Evolutionary conservation across 140 eudicot species (phyloP).

Genomic region (Oenanthe javanica): DNA sequence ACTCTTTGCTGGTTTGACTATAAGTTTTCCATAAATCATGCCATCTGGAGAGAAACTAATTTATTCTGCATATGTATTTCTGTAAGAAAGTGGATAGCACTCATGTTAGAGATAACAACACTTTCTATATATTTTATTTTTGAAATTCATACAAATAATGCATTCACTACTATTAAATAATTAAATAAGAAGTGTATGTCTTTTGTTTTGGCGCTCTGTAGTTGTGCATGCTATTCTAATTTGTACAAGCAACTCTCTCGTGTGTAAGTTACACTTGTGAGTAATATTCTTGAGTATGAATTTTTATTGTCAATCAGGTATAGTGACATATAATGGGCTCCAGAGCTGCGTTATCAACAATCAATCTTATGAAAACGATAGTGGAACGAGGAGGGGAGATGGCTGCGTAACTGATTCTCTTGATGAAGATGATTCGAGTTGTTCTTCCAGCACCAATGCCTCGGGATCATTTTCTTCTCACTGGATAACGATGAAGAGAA

Average conservation of each 20-base stretch:
- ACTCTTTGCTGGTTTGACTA: not conserved
- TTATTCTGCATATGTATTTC: not conserved
- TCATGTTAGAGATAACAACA: no score
- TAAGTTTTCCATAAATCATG: not conserved
- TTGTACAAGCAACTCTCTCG: not conserved
- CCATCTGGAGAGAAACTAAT: not conserved
- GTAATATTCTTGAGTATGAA: conserved; percentile 4
- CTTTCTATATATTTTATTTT: no score
- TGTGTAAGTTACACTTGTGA: not conserved
- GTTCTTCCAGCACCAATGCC: conserved; percentile 57
- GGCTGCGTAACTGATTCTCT: conserved; percentile 57
- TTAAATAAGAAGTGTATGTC: not conserved
- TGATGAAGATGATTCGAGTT: conserved; percentile 73
- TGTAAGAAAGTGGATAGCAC: no score
- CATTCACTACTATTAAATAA: not conserved
- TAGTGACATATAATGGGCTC: conserved; percentile 81
- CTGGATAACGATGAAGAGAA: conserved; percentile 51
- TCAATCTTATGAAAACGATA: conserved; percentile 47
- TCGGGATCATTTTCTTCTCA: conserved; percentile 58
- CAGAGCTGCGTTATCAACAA: conserved; percentile 66
- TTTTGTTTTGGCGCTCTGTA: not conserved
- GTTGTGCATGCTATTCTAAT: not conserved
- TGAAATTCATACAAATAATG: not conserved
- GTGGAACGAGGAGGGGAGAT: conserved; percentile 55
- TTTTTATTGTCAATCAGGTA: conserved; percentile 35